Percentiles rank a stretch among this genome's conserved stretches.
Conservation (phyloP, 2,329 filamentous ascomycete species). For the Talaromyces marneffei region DNA sequence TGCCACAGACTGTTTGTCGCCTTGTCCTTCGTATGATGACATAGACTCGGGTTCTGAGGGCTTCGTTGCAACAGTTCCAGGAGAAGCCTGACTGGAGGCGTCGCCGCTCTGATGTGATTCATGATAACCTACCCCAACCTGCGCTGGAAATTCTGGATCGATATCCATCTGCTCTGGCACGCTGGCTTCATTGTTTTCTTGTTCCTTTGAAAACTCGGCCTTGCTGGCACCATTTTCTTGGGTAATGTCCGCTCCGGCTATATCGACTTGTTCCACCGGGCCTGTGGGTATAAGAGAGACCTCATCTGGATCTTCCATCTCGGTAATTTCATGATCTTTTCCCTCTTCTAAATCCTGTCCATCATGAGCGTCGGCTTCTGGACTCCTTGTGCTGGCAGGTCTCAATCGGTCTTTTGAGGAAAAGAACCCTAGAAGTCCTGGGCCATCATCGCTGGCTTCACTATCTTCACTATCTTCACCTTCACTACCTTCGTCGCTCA, state of each 20-base stretch:
- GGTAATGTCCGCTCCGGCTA: not conserved
- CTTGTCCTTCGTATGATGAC: slow-evolving; percentile 34
- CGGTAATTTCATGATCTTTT: slow-evolving; percentile 16
- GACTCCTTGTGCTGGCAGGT: not conserved
- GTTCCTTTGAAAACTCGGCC: slow-evolving; percentile 11
- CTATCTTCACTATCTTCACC: slow-evolving; percentile 45
- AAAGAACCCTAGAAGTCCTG: slow-evolving; percentile 44
- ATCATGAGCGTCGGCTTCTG: slow-evolving; percentile 32
- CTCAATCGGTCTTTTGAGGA: slow-evolving; percentile 35
- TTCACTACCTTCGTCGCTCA: slow-evolving; percentile 31
- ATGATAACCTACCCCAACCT: slow-evolving; percentile 17
- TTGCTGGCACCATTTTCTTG: not conserved
- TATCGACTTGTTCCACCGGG: slow-evolving; percentile 28
- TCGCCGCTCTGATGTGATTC: slow-evolving; percentile 27
- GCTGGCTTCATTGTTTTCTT: not conserved
- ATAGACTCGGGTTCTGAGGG: slow-evolving; percentile 41
- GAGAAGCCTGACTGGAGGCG: slow-evolving; percentile 38
- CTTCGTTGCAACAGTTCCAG: slow-evolving; percentile 39
- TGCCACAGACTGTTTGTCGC: slow-evolving; percentile 31
- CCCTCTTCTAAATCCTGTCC: slow-evolving; percentile 26
- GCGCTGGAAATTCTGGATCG: not conserved
- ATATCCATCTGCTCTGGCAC: not conserved
- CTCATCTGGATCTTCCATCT: slow-evolving; percentile 29
- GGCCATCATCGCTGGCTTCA: slow-evolving; percentile 40
- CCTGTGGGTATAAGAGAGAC: slow-evolving; percentile 31